Percentiles rank a stretch among this genome's conserved stretches.
These are phyloP conservation scores for Porcisia deanei DNA, from an alignment of 208 protist genomes.

Conservation along the genomic window DNA sequence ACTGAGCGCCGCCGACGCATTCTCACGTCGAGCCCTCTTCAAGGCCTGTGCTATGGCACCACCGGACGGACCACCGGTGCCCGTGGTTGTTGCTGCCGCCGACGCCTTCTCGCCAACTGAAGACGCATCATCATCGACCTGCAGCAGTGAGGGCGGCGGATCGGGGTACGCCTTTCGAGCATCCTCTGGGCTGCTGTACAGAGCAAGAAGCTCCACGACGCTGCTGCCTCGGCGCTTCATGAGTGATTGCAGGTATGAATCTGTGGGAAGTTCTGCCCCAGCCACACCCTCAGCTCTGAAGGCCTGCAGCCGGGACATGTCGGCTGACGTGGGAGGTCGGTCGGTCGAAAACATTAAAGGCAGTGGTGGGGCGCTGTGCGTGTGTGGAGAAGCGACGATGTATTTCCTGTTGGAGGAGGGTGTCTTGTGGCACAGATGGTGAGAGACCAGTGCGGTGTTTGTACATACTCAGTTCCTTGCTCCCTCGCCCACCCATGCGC, in stretches of 20 bases:
- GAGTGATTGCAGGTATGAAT: slow-evolving; percentile 6
- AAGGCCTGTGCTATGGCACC: slow-evolving; percentile 9
- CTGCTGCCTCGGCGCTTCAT: slow-evolving; percentile 1
- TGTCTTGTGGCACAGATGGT: background rate
- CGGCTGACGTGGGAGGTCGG: slow-evolving; percentile 9
- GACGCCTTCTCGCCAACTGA: background rate
- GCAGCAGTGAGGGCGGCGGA: slow-evolving; percentile 27
- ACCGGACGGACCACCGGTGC: background rate
- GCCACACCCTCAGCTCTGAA: background rate
- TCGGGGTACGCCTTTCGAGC: slow-evolving; percentile 43
- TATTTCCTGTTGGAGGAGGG: background rate
- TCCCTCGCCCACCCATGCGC: background rate
- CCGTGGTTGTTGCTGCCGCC: background rate
- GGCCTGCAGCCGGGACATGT: slow-evolving; percentile 19
- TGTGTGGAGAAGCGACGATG: background rate
- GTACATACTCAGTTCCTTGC: background rate
- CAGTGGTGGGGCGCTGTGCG: background rate
- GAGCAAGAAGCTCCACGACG: slow-evolving; percentile 32
- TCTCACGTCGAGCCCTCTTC: slow-evolving; percentile 23
- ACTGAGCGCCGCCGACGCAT: slow-evolving; percentile 12
- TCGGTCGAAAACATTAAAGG: slow-evolving; percentile 24
- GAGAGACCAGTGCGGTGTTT: background rate
- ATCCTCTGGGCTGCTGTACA: slow-evolving; percentile 42
- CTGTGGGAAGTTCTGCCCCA: slow-evolving; percentile 6
- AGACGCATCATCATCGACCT: background rate